Percentiles rank a stretch among this genome's conserved stretches.
Evolutionary conservation across 352 stramenopile species (phyloP).

Genomic region (Thalassiosira exigua): DNA sequence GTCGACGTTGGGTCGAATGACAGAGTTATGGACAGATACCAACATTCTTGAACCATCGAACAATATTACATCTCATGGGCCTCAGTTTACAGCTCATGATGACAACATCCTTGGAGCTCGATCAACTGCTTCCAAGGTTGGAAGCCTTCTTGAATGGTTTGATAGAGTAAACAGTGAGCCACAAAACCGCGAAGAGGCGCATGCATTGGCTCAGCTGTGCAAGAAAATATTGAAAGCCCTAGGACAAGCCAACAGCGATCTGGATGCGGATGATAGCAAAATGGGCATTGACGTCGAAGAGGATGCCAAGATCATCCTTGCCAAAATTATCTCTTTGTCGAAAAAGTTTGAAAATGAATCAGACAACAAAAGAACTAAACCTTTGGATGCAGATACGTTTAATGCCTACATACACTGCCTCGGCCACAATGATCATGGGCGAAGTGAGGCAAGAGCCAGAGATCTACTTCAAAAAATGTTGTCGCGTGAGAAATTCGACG

Average conservation of each 20-base stretch:
- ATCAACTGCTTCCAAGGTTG: conserved; percentile 24
- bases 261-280: background rate
- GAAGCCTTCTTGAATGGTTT: conserved; percentile 57
- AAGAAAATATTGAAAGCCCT: conserved; percentile 44
- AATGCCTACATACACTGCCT: conserved; percentile 76
- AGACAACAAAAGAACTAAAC: too few relatives aligned
- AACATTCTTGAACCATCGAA: too few relatives aligned
- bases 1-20: conserved; percentile 57
- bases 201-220: conserved; percentile 38
- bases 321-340: conserved; percentile 40
- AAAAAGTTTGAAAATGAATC: conserved; percentile 5
- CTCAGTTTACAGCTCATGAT: background rate
- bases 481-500: conserved; percentile 19
- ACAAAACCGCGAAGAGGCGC: conserved; percentile 32
- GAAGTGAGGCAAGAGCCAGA: conserved; percentile 46
- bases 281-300: conserved; percentile 29
- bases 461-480: conserved; percentile 63
- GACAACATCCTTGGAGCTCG: conserved; percentile 4
- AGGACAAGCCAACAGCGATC: conserved; percentile 34
- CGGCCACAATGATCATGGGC: conserved; percentile 30
- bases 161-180: conserved; percentile 36
- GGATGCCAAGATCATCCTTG: conserved; percentile 44
- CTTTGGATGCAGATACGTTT: conserved; percentile 52
- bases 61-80: background rate
- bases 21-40: conserved; percentile 52